Percentiles rank a stretch among this genome's conserved stretches.
These are phyloP conservation scores for Rhizophagus clarus DNA, from an alignment of 192 early-diverging fungal species.

Conservation along the genomic window DNA sequence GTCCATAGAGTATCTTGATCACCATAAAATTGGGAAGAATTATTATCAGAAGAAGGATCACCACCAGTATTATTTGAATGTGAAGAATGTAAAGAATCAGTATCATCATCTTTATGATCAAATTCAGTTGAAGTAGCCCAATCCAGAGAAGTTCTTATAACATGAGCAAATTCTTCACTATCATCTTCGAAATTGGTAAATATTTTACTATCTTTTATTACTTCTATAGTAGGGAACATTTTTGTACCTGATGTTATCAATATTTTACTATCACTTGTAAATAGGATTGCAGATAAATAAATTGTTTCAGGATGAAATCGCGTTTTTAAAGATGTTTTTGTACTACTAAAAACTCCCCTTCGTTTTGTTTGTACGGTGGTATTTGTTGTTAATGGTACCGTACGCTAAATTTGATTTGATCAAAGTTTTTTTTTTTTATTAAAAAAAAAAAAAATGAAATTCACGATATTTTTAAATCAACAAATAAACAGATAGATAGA, in stretches of 20 bases:
- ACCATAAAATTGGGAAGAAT: slow-evolving; percentile 18
- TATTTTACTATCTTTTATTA: slow-evolving; percentile 25
- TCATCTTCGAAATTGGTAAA: slow-evolving; percentile 33
- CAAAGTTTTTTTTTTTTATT: not conserved
- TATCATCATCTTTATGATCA: slow-evolving; percentile 26
- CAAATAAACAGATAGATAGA: too few species aligned
- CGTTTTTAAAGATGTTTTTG: slow-evolving; percentile 28
- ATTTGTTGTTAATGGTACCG: slow-evolving; percentile 6
- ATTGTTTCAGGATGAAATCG: slow-evolving; percentile 42
- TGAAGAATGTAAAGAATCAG: slow-evolving; percentile 23
- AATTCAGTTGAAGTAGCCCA: slow-evolving; percentile 32
- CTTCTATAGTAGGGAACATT: slow-evolving; percentile 31
- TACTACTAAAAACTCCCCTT: slow-evolving; percentile 23
- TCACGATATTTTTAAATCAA: not conserved
- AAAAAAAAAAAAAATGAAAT: not conserved
- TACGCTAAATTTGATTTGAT: not conserved
- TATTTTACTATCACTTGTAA: slow-evolving; percentile 48
- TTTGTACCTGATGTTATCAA: slow-evolving; percentile 33
- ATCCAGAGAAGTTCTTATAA: slow-evolving; percentile 38
- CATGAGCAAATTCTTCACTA: slow-evolving; percentile 37
- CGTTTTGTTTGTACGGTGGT: slow-evolving; percentile 11
- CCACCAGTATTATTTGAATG: slow-evolving; percentile 2
- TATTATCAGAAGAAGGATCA: not conserved
- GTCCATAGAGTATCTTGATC: slow-evolving; percentile 31
- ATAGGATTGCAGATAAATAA: slow-evolving; percentile 43